A percentile compares a stretch with the other conserved stretches of the same genome.
Conservation (phyloP, 1,139 yeast genomes). For the Pichia sp. region DNA sequence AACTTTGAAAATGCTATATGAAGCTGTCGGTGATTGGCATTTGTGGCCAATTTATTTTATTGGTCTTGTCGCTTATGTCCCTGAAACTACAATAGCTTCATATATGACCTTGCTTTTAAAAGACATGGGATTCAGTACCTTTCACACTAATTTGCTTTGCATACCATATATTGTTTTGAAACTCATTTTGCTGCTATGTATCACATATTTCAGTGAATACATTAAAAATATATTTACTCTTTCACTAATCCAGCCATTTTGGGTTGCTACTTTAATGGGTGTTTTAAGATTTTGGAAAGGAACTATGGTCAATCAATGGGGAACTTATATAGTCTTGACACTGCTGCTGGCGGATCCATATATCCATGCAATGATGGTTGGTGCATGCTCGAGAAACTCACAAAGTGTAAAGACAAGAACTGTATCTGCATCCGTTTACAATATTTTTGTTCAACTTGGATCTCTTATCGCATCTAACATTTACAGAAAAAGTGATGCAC, state of each 20-base stretch:
- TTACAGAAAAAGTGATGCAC: conserved; percentile 49
- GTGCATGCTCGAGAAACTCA: conserved; percentile 56
- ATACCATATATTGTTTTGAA: conserved; percentile 38
- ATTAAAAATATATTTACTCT: conserved; percentile 31
- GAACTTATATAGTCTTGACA: conserved; percentile 42
- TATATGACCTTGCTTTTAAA: conserved; percentile 47
- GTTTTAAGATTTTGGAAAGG: conserved; percentile 45
- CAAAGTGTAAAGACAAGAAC: conserved; percentile 53
- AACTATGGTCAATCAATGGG: conserved; percentile 39
- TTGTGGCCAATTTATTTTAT: conserved; percentile 51
- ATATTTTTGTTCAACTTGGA: conserved; percentile 53
- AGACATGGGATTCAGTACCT: conserved; percentile 47
- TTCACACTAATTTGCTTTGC: conserved; percentile 45
- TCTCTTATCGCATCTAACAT: conserved; percentile 44
- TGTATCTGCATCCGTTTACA: conserved; percentile 52
- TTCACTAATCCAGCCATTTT: conserved; percentile 31
- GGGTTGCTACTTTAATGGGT: conserved; percentile 32
- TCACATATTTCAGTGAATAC: conserved; percentile 35
- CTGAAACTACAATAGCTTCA: conserved; percentile 32
- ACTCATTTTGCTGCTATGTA: conserved; percentile 30
- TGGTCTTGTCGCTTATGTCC: conserved; percentile 40
- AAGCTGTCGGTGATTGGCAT: conserved; percentile 43
- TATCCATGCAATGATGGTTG: conserved; percentile 46
- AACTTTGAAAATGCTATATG: conserved; percentile 28
- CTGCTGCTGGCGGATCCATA: conserved; percentile 40